phyloP scores from a whole-genome alignment of 2,329 filamentous ascomycete species.

The Tolypocladium cylindrosporum region DNA sequence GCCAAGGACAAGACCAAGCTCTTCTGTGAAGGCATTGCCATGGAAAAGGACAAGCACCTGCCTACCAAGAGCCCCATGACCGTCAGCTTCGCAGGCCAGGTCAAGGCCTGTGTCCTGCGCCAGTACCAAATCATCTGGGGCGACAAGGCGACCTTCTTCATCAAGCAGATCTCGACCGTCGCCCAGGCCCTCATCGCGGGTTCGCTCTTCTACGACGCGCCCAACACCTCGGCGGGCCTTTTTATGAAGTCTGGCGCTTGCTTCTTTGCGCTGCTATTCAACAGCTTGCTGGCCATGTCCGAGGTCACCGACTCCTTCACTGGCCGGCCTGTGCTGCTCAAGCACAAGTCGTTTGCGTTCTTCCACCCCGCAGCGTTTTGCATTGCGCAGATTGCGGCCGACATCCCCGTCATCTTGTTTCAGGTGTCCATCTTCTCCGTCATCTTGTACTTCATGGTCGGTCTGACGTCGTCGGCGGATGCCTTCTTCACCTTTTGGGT shows the following conservation, averaged over 20 bases:
- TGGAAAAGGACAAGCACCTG: constrained; percentile 46
- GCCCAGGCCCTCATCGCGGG: constrained; percentile 52
- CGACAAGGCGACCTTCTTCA: constrained; percentile 52
- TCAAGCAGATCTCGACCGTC: constrained; percentile 50
- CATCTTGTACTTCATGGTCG: constrained; percentile 55
- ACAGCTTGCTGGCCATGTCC: constrained; percentile 51
- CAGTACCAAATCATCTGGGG: constrained; percentile 59
- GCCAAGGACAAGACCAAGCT: constrained; percentile 38
- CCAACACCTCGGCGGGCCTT: constrained; percentile 45
- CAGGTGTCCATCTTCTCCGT: constrained; percentile 49
- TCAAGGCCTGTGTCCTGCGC: constrained; percentile 44
- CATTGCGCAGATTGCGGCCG: constrained; percentile 42
- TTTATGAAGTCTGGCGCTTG: constrained; percentile 55
- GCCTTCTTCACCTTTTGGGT: constrained; percentile 55
- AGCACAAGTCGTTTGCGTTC: constrained; percentile 47
- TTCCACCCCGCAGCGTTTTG: constrained; percentile 51
- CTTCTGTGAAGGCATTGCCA: constrained; percentile 41
- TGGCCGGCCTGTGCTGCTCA: constrained; percentile 47
- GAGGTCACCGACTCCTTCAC: constrained; percentile 56
- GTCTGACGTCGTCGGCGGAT: constrained; percentile 37
- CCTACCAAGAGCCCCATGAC: constrained; percentile 46
- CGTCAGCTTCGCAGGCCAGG: constrained; percentile 41
- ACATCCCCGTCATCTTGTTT: constrained; percentile 46
- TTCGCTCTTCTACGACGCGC: constrained; percentile 58
- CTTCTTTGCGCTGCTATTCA: constrained; percentile 55